Conservation (phyloP, 2,329 filamentous ascomycete genomes). For the Aspergillus neotritici region DNA sequence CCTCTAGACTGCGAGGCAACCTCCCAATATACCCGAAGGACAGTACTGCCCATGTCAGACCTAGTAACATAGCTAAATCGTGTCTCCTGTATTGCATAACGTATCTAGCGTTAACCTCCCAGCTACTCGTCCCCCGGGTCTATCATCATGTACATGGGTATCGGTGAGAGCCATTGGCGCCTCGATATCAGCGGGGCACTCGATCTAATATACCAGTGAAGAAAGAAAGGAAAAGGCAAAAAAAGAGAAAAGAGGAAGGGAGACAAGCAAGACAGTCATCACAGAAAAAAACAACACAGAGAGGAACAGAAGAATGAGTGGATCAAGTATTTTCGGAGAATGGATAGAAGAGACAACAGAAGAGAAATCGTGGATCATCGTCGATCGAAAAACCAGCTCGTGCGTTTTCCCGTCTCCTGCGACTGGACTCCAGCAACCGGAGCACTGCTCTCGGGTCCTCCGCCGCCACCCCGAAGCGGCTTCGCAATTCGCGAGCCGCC, state of each 20-base stretch:
- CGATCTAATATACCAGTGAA: constrained; percentile 6
- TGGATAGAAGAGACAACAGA: constrained; percentile 22
- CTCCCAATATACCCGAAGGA: no score
- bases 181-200: constrained; percentile 3
- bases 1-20: no score
- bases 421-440: constrained; percentile 53
- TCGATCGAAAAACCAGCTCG: constrained; percentile 48
- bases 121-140: constrained; percentile 6
- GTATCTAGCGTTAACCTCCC: neutral
- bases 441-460: constrained; percentile 30
- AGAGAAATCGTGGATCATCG: constrained; percentile 33
- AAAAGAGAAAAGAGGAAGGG: constrained; percentile 1
- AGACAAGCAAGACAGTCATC: constrained; percentile 2
- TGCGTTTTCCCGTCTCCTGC: constrained; percentile 64
- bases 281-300: constrained; percentile 1
- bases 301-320: neutral
- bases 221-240: constrained; percentile 1
- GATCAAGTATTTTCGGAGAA: constrained; percentile 19
- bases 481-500: constrained; percentile 58
- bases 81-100: no score
- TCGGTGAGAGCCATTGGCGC: constrained; percentile 10
- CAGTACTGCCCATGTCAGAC: no score
- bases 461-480: constrained; percentile 52
- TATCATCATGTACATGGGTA: constrained; percentile 15
- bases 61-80: no score